These are phyloP conservation scores for Thermothelomyces thermophilus DNA, from an alignment of 2,329 filamentous ascomycete genomes.

Conservation along the genomic window DNA sequence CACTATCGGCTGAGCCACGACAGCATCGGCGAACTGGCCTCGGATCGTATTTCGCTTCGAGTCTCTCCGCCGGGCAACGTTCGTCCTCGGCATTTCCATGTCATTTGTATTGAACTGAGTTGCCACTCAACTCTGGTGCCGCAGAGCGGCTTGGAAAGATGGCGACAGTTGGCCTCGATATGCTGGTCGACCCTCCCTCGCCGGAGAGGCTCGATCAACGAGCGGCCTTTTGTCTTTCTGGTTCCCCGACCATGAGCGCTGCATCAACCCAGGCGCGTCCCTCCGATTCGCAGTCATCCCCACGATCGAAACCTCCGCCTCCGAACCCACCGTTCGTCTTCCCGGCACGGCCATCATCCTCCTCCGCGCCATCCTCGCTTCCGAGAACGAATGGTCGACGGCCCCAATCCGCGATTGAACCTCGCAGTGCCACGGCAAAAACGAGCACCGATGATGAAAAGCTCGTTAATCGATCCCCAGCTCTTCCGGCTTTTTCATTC, in stretches of 20 bases:
- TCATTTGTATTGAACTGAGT: constrained; percentile 32
- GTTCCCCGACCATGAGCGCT: constrained; percentile 23
- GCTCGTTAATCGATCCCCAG: constrained; percentile 32
- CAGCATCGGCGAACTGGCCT: constrained; percentile 6
- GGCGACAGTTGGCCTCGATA: constrained; percentile 30
- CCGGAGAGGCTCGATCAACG: constrained; percentile 15
- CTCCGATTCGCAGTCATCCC: constrained; percentile 31
- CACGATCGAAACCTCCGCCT: constrained; percentile 36
- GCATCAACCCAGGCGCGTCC: constrained; percentile 22
- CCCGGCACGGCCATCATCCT: constrained; percentile 43
- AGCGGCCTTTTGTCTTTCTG: constrained; percentile 14
- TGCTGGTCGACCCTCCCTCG: constrained; percentile 22
- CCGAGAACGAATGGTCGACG: constrained; percentile 45
- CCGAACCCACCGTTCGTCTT: constrained; percentile 63
- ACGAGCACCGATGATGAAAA: constrained; percentile 28
- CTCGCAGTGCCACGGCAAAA: constrained; percentile 29
- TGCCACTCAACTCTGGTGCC: constrained; percentile 40
- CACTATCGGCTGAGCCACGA: constrained; percentile 13
- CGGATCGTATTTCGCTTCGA: constrained; percentile 5
- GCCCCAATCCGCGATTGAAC: constrained; percentile 48
- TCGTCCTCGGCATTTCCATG: constrained; percentile 31
- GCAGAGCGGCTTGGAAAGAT: constrained; percentile 41
- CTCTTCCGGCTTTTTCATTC: constrained; percentile 50
- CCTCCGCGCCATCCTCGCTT: constrained; percentile 41
- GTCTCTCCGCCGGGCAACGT: constrained; percentile 10